Conservation (phyloP, 805 yeast species). For the Metschnikowia arizonensis region DNA sequence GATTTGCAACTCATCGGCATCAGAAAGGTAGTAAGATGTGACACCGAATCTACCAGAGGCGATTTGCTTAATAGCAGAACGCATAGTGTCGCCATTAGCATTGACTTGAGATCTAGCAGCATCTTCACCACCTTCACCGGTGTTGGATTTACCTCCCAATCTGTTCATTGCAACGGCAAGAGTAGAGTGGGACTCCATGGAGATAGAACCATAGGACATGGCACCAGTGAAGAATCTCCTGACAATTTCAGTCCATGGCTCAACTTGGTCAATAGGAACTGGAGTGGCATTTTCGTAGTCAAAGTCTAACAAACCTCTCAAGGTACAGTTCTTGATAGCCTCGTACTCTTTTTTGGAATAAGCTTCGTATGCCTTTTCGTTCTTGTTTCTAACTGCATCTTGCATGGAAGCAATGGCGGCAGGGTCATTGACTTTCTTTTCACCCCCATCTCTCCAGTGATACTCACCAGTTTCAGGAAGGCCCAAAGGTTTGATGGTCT, state of each 20-base stretch:
- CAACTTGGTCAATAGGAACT: conserved; percentile 95
- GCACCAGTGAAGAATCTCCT: conserved; percentile 99
- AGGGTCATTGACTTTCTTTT: conserved; percentile 91
- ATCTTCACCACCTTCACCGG: conserved; percentile 99
- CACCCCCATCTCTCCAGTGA: conserved; percentile 99
- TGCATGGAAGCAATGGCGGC: conserved; percentile 91
- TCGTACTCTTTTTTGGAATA: conserved; percentile 88
- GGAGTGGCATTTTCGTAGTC: conserved; percentile 68
- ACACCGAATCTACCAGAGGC: conserved; percentile 99
- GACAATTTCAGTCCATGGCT: conserved; percentile 99
- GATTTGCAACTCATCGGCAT: conserved; percentile 96
- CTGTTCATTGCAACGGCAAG: conserved; percentile 98
- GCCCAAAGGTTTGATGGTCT: conserved; percentile 62
- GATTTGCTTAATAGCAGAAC: conserved; percentile 97
- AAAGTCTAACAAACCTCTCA: conserved; percentile 89
- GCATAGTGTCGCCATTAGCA: conserved; percentile 93
- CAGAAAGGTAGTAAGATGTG: conserved; percentile 88
- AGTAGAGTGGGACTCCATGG: conserved; percentile 97
- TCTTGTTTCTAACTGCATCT: conserved; percentile 97
- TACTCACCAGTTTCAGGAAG: conserved; percentile 96
- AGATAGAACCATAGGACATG: conserved; percentile 97
- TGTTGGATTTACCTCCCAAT: conserved; percentile 94
- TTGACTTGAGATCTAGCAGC: conserved; percentile 78
- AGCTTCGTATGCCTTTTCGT: conserved; percentile 86
- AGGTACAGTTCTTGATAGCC: conserved; percentile 87